phyloP scores from a whole-genome alignment of 305 asterid genomes.

The Rubia peregrina region DNA sequence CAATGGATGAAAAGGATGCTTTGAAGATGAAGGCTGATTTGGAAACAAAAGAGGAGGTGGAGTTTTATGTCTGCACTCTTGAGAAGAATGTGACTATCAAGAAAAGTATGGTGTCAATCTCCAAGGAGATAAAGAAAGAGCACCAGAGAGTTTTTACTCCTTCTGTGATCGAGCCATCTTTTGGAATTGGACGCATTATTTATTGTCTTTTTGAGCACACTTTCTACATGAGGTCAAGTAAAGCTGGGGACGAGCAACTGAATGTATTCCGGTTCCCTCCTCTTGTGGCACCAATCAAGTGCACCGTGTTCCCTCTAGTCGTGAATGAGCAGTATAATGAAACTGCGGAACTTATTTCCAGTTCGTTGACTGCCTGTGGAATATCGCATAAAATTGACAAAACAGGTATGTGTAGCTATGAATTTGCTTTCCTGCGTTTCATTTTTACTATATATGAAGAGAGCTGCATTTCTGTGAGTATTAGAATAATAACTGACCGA shows the following conservation, averaged over 20 bases:
- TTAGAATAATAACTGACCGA: background rate
- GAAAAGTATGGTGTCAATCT: slow-evolving; percentile 32
- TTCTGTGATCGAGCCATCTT: slow-evolving; percentile 38
- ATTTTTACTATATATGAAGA: background rate
- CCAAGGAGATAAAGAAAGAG: slow-evolving; percentile 33
- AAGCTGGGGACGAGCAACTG: slow-evolving; percentile 35
- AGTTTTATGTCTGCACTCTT: slow-evolving; percentile 31
- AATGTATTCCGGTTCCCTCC: slow-evolving; percentile 38
- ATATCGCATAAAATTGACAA: slow-evolving; percentile 35
- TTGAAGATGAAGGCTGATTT: slow-evolving; percentile 30
- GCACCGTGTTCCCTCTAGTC: slow-evolving; percentile 41
- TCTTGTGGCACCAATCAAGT: slow-evolving; percentile 39
- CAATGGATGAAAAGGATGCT: slow-evolving; percentile 33
- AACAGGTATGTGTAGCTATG: slow-evolving; percentile 22
- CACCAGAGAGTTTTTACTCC: slow-evolving; percentile 38
- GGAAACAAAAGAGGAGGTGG: slow-evolving; percentile 33
- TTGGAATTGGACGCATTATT: slow-evolving; percentile 38
- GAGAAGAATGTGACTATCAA: slow-evolving; percentile 29
- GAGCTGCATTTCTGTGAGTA: background rate
- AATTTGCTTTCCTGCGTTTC: background rate
- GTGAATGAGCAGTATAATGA: slow-evolving; percentile 32
- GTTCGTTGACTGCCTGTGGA: slow-evolving; percentile 27
- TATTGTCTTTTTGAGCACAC: slow-evolving; percentile 37
- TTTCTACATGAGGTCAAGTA: slow-evolving; percentile 34
- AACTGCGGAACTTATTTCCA: slow-evolving; percentile 30